These are phyloP conservation scores for Leccinellum luteum DNA, from an alignment of 768 basidiomycete species.

Conservation along the genomic window DNA sequence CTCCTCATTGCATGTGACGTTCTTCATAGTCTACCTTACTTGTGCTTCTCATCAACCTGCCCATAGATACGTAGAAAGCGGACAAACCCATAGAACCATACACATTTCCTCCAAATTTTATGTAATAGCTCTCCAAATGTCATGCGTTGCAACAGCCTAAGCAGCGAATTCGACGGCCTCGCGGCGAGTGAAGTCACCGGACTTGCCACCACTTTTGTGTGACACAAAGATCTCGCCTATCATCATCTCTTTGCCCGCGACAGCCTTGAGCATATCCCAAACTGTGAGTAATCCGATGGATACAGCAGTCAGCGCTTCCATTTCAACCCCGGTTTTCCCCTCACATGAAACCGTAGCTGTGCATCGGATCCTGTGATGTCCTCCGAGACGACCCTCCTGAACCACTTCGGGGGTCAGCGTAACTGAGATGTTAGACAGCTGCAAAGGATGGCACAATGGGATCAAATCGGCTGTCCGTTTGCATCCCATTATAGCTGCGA, in stretches of 20 bases:
- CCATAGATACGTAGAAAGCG: background rate
- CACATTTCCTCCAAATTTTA: background rate
- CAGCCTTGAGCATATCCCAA: conserved; percentile 93
- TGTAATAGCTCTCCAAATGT: background rate
- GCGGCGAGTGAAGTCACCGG: conserved; percentile 57
- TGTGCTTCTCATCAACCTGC: background rate
- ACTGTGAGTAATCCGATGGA: conserved; percentile 75
- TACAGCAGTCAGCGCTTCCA: conserved; percentile 91
- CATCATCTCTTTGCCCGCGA: conserved; percentile 84
- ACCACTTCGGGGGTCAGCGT: conserved; percentile 47
- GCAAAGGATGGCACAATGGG: conserved; percentile 85
- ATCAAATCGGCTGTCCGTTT: conserved; percentile 84
- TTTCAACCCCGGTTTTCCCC: conserved; percentile 86
- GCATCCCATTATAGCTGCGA: conserved; percentile 85
- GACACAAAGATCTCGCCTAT: conserved; percentile 67
- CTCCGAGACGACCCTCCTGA: background rate
- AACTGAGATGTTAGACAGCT: conserved; percentile 69
- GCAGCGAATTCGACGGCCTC: background rate
- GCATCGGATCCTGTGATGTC: conserved; percentile 51
- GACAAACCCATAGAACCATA: background rate
- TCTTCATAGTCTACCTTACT: background rate
- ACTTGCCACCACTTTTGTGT: conserved; percentile 70
- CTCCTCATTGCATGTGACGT: background rate
- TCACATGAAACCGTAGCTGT: conserved; percentile 69
- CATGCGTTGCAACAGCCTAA: too few relatives aligned